phyloP scores from a whole-genome alignment of 495 filamentous ascomycete species.

The Hypoxylon fuscum region DNA sequence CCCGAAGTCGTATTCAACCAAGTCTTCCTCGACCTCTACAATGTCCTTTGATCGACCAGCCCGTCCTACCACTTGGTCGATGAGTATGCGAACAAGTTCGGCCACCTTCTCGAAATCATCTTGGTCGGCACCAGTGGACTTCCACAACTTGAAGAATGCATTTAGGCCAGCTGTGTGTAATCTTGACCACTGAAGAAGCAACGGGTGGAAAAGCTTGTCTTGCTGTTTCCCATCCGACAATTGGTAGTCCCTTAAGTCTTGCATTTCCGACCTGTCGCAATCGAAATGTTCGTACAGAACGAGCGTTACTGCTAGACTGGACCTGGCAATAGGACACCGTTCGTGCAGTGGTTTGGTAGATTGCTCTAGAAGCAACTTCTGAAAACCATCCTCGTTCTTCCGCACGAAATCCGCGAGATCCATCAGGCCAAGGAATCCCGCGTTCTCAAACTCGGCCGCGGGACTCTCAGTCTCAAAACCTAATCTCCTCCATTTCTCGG shows the following conservation, averaged over 20 bases:
- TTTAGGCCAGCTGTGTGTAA: constrained; percentile 91
- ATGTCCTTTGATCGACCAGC: constrained; percentile 86
- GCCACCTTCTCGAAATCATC: constrained; percentile 93
- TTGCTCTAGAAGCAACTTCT: constrained; percentile 91
- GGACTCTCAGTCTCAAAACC: constrained; percentile 94
- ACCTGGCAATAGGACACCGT: constrained; percentile 87
- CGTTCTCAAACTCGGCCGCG: constrained; percentile 80
- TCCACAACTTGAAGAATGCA: constrained; percentile 93
- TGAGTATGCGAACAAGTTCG: constrained; percentile 87
- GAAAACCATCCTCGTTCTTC: constrained; percentile 90
- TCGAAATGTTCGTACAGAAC: constrained; percentile 96
- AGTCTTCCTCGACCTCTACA: constrained; percentile 86
- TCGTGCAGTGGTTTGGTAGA: constrained; percentile 73
- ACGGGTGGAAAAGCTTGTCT: constrained; percentile 86
- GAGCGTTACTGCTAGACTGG: constrained; percentile 85
- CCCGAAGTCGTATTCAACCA: constrained; percentile 81
- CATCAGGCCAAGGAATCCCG: constrained; percentile 96
- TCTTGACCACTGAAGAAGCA: constrained; percentile 94
- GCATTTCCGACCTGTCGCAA: constrained; percentile 84
- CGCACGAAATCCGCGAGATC: constrained; percentile 92
- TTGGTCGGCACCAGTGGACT: constrained; percentile 78
- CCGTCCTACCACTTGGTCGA: constrained; percentile 89
- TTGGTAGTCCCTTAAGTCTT: constrained; percentile 81
- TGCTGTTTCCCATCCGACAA: constrained; percentile 81
- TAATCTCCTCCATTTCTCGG: constrained; percentile 92